Evolutionary conservation across 83 land plant genomes (phyloP).

Genomic region (Picea abies): DNA sequence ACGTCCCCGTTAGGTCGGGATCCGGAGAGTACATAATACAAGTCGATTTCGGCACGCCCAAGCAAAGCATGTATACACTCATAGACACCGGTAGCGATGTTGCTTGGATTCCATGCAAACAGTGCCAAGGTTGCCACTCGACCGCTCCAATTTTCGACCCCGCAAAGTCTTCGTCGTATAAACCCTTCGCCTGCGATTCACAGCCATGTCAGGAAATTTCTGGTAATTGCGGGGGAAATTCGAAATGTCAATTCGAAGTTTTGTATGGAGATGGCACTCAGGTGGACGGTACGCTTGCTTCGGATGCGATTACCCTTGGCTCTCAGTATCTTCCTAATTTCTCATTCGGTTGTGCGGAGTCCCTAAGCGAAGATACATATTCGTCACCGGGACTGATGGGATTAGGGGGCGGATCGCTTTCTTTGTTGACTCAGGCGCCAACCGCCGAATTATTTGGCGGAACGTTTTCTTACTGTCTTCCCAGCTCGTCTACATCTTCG

Average conservation of each 20-base stretch:
- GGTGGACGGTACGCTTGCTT: constrained; percentile 27
- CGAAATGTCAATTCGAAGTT: constrained; percentile 29
- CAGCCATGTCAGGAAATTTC: constrained; percentile 28
- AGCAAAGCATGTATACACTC: not conserved
- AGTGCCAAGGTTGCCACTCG: constrained; percentile 27
- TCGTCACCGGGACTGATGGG: constrained; percentile 77
- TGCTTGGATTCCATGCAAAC: constrained; percentile 31
- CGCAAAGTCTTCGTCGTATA: constrained; percentile 38
- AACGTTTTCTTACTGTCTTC: constrained; percentile 77
- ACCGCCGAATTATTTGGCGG: constrained; percentile 36
- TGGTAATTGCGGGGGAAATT: constrained; percentile 11
- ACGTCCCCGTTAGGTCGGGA: not conserved
- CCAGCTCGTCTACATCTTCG: constrained; percentile 45
- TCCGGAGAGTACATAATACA: not conserved
- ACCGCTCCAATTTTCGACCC: constrained; percentile 31
- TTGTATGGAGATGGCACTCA: constrained; percentile 46
- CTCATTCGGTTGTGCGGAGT: not conserved
- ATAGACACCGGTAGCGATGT: constrained; percentile 30
- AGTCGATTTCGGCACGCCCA: not conserved
- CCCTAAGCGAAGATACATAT: constrained; percentile 35
- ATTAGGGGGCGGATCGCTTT: constrained; percentile 64
- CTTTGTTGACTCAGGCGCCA: constrained; percentile 40
- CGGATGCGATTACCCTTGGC: constrained; percentile 47
- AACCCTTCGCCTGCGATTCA: constrained; percentile 29
- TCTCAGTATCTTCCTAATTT: constrained; percentile 28